Evolutionary conservation across 192 early-diverging fungal species (phyloP).

Genomic region (Dissophora globulifera): DNA sequence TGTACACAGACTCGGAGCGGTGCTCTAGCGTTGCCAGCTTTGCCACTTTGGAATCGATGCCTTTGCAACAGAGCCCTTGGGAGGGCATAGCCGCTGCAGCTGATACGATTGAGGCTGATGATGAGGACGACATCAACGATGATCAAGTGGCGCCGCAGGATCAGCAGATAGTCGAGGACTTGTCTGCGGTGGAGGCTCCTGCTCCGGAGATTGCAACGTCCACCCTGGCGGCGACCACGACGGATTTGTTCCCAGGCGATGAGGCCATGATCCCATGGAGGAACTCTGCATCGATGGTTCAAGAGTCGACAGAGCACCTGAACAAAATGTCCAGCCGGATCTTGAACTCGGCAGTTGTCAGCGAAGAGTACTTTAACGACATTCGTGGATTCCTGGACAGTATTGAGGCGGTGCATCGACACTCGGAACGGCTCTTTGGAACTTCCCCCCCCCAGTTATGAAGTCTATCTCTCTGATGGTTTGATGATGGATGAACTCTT

Average conservation of each 20-base stretch:
- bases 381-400: conserved; percentile 48
- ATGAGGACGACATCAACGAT: neutral
- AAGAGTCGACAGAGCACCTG: conserved; percentile 26
- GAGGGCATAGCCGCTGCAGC: conserved; percentile 10
- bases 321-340: conserved; percentile 37
- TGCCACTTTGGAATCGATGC: conserved; percentile 20
- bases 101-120: neutral
- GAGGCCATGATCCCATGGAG: conserved; percentile 17
- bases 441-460: neutral
- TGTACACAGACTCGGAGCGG: conserved; percentile 35
- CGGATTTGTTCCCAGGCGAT: conserved; percentile 16
- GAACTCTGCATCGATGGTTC: neutral
- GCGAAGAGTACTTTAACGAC: conserved; percentile 49
- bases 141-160: conserved; percentile 1
- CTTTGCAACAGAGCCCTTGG: conserved; percentile 38
- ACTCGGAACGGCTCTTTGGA: conserved; percentile 30
- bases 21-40: conserved; percentile 30
- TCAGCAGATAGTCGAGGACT: neutral
- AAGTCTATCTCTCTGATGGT: no score
- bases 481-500: no score
- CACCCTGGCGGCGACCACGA: no score
- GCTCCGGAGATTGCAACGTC: neutral
- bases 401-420: conserved; percentile 44
- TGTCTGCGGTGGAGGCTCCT: neutral
- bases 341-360: conserved; percentile 24